Percentiles rank a stretch among this genome's conserved stretches.
phyloP scores from a whole-genome alignment of 768 basidiomycete species.

The Xanthoconium purpureum region DNA sequence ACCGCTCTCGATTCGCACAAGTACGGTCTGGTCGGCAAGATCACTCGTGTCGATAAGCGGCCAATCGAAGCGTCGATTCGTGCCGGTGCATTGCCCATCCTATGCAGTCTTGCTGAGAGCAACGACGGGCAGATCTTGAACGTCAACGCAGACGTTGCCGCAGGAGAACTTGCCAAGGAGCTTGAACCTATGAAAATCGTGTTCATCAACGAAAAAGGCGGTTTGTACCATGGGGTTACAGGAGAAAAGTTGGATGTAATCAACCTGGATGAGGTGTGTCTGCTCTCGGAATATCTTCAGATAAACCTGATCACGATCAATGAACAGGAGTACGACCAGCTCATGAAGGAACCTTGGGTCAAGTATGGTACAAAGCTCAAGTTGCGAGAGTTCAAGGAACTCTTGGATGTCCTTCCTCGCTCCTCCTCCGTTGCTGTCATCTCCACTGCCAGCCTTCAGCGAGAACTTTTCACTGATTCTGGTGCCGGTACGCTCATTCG shows the following conservation, averaged over 20 bases:
- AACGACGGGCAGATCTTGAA: conserved; percentile 97
- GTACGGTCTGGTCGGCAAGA: conserved; percentile 94
- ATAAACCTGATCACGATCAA: not conserved
- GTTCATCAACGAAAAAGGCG: conserved; percentile 97
- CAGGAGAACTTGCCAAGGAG: conserved; percentile 96
- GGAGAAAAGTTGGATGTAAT: conserved; percentile 95
- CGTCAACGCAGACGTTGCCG: conserved; percentile 98
- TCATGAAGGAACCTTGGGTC: conserved; percentile 99
- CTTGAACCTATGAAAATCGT: conserved; percentile 98
- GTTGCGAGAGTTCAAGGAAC: conserved; percentile 97
- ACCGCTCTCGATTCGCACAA: conserved; percentile 94
- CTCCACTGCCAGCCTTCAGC: conserved; percentile 86
- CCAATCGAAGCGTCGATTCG: conserved; percentile 96
- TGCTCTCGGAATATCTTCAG: not conserved
- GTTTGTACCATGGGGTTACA: conserved; percentile 95
- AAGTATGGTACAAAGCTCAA: conserved; percentile 99
- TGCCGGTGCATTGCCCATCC: conserved; percentile 92
- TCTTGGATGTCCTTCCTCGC: conserved; percentile 95
- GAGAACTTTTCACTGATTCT: conserved; percentile 97
- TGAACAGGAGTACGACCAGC: conserved; percentile 82
- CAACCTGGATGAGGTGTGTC: conserved; percentile 87
- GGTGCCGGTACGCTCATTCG: conserved; percentile 98
- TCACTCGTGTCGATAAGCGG: conserved; percentile 91
- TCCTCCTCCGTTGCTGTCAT: conserved; percentile 99
- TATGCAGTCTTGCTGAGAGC: conserved; percentile 92